Evolutionary conservation across 208 protist species (phyloP).

Genomic region (Leishmania aethiopica): DNA sequence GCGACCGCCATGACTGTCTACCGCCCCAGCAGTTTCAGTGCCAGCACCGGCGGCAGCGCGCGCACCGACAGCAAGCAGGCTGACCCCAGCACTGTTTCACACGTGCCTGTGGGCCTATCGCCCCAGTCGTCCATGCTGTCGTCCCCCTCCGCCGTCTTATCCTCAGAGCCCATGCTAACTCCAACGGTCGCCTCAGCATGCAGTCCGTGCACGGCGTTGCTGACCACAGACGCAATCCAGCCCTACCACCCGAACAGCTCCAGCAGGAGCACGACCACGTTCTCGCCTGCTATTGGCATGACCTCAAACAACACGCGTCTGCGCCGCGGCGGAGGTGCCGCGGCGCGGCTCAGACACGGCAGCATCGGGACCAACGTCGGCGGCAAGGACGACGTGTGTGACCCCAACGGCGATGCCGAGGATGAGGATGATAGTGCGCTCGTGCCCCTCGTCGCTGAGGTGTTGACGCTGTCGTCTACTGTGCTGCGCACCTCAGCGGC

Average conservation of each 20-base stretch:
- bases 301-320: neutral
- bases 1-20: slow-evolving; percentile 4
- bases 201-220: neutral
- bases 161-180: neutral
- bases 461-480: slow-evolving; percentile 3
- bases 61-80: neutral
- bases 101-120: neutral
- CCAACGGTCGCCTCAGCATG: neutral
- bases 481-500: neutral
- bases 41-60: neutral
- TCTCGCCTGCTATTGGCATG: neutral
- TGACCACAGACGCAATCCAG: neutral
- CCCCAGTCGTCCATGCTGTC: neutral
- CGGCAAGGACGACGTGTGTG: neutral
- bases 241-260: neutral
- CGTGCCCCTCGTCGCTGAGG: slow-evolving; percentile 26
- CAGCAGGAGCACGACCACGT: neutral
- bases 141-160: slow-evolving; percentile 1
- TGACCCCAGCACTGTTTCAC: neutral
- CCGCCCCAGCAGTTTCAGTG: neutral
- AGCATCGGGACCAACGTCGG: neutral
- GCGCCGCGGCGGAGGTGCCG: neutral
- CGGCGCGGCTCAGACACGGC: neutral
- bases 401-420: neutral
- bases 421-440: slow-evolving; percentile 15